A percentile compares a stretch with the other conserved stretches of the same genome.
These are phyloP conservation scores for Hyaloscypha bicolor DNA, from an alignment of 495 filamentous ascomycete genomes.

Conservation along the genomic window DNA sequence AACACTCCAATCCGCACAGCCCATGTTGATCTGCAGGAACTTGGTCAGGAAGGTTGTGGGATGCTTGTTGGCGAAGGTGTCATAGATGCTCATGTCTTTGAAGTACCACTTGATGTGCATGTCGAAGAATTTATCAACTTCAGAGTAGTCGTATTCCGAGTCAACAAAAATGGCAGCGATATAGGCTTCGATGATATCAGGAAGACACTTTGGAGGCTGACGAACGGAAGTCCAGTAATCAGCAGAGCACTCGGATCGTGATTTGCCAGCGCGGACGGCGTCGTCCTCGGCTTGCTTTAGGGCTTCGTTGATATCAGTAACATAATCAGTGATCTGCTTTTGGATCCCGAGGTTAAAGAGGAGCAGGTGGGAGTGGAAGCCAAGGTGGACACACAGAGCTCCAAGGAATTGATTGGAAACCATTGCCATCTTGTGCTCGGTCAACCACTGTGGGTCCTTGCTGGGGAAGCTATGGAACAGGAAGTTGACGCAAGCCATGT, in stretches of 20 bases:
- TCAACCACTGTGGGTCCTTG: conserved; percentile 94
- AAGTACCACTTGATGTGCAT: conserved; percentile 75
- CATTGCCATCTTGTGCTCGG: conserved; percentile 99
- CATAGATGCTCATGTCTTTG: conserved; percentile 85
- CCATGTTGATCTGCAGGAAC: conserved; percentile 46
- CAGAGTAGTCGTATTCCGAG: conserved; percentile 74
- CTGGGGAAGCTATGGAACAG: conserved; percentile 76
- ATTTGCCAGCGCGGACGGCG: conserved; percentile 40
- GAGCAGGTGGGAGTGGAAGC: conserved; percentile 74
- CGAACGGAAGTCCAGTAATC: conserved; percentile 78
- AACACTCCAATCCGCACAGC: conserved; percentile 51
- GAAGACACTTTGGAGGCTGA: conserved; percentile 82
- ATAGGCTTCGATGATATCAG: conserved; percentile 89
- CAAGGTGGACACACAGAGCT: conserved; percentile 73
- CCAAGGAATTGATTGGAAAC: conserved; percentile 95
- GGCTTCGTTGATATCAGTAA: conserved; percentile 63
- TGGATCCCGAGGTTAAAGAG: conserved; percentile 60
- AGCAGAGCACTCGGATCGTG: conserved; percentile 52
- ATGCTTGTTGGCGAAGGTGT: conserved; percentile 86
- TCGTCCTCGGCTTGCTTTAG: conserved; percentile 47
- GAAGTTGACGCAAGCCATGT: conserved; percentile 83
- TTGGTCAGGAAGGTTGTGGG: conserved; percentile 59
- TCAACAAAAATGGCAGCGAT: conserved; percentile 92
- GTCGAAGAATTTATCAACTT: conserved; percentile 78
- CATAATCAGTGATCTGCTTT: conserved; percentile 69